A percentile compares a stretch with the other conserved stretches of the same genome.
These are phyloP conservation scores for Eucalyptus microcorys DNA, from an alignment of 345 rosid genomes.

Conservation along the genomic window DNA sequence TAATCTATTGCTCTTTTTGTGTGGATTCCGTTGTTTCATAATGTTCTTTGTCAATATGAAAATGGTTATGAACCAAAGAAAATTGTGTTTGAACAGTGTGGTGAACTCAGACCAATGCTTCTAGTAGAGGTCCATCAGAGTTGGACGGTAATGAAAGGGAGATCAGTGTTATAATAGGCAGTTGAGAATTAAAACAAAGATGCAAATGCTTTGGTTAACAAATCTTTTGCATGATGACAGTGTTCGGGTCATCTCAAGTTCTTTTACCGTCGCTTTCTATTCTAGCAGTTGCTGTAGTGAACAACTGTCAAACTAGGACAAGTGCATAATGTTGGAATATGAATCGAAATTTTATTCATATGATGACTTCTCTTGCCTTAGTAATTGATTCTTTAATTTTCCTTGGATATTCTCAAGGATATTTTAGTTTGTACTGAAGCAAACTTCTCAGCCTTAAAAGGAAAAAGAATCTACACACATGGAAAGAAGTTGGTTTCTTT, in stretches of 20 bases:
- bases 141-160: neutral
- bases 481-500: neutral
- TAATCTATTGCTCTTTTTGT: neutral
- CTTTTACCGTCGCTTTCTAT: neutral
- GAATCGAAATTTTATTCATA: neutral
- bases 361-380: neutral
- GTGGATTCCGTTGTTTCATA: neutral
- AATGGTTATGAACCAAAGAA: neutral
- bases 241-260: neutral
- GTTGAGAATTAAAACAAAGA: neutral
- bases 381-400: neutral
- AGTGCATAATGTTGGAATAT: neutral
- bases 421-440: neutral
- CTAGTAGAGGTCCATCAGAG: neutral
- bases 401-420: neutral
- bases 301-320: neutral
- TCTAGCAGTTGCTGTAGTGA: neutral
- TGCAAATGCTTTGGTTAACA: neutral
- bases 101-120: neutral
- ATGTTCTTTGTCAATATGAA: neutral
- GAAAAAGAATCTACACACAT: neutral
- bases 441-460: neutral
- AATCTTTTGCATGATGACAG: neutral
- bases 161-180: neutral
- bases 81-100: neutral